These are phyloP conservation scores for Allomyces macrogynus DNA, from an alignment of 192 early-diverging fungal species.

Conservation along the genomic window DNA sequence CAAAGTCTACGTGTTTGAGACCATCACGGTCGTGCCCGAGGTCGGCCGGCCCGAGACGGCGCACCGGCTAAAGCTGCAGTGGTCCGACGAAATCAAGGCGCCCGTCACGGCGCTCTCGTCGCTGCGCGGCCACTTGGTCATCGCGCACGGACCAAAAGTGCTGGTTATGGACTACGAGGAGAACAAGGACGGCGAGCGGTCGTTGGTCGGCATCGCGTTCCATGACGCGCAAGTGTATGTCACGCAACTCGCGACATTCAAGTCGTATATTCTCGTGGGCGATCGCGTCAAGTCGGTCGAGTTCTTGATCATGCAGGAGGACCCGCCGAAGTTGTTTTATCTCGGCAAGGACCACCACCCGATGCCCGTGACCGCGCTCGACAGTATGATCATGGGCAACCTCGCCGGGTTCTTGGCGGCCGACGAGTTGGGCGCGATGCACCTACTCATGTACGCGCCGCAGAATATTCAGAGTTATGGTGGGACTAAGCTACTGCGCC, in stretches of 20 bases:
- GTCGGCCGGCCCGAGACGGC: slow-evolving; percentile 81
- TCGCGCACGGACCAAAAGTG: slow-evolving; percentile 73
- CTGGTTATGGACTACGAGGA: slow-evolving; percentile 72
- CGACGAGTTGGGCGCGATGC: slow-evolving; percentile 63
- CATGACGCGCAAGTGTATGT: slow-evolving; percentile 85
- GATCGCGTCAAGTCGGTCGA: slow-evolving; percentile 72
- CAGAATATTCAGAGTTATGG: slow-evolving; percentile 69
- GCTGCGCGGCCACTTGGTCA: slow-evolving; percentile 66
- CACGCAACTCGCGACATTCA: slow-evolving; percentile 53
- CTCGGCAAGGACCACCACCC: slow-evolving; percentile 76
- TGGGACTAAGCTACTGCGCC: slow-evolving; percentile 71
- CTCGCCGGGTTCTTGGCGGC: slow-evolving; percentile 49
- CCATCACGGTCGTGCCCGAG: slow-evolving; percentile 93
- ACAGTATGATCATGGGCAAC: slow-evolving; percentile 58
- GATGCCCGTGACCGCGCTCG: slow-evolving; percentile 48
- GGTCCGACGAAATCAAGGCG: slow-evolving; percentile 62
- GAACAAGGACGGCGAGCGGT: slow-evolving; percentile 25
- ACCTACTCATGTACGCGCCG: slow-evolving; percentile 68
- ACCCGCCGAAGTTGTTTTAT: slow-evolving; percentile 67
- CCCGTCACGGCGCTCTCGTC: slow-evolving; percentile 68
- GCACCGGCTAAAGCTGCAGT: slow-evolving; percentile 71
- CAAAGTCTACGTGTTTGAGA: slow-evolving; percentile 76
- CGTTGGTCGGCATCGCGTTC: slow-evolving; percentile 77
- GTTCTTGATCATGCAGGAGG: slow-evolving; percentile 62
- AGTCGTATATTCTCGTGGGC: slow-evolving; percentile 69